These are phyloP conservation scores for Metschnikowia santaceciliae DNA, from an alignment of 805 yeast species.

Conservation along the genomic window DNA sequence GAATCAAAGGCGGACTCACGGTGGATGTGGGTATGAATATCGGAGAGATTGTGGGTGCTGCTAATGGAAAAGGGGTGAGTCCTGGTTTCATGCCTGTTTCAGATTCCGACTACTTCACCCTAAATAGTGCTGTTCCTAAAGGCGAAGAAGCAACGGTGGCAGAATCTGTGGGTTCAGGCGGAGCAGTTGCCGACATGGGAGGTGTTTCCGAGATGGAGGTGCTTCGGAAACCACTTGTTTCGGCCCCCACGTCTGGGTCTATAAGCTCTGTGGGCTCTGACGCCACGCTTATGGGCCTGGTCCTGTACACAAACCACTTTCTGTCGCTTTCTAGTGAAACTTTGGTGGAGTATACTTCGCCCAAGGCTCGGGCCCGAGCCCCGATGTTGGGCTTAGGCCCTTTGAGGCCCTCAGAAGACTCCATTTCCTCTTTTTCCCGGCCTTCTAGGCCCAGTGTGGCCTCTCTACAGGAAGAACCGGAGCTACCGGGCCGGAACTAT, in stretches of 20 bases:
- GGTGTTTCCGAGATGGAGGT: no score
- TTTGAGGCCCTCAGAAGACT: no score
- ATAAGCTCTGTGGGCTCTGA: constrained; percentile 29
- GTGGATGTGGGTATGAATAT: no score
- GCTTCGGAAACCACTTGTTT: not conserved
- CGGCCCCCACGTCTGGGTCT: constrained; percentile 15
- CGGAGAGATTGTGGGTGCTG: no score
- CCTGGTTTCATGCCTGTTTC: not conserved
- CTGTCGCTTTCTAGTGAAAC: constrained; percentile 29
- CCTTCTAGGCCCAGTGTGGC: constrained; percentile 15
- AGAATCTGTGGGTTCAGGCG: no score
- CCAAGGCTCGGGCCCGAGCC: not conserved
- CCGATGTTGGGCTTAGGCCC: not conserved
- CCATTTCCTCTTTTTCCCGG: no score
- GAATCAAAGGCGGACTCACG: no score
- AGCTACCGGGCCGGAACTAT: not conserved
- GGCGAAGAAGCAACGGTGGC: no score
- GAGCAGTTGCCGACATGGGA: no score
- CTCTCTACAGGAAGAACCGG: constrained; percentile 5
- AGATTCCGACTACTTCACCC: constrained; percentile 12
- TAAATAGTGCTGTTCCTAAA: not conserved
- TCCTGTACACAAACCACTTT: constrained; percentile 14
- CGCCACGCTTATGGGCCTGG: constrained; percentile 11
- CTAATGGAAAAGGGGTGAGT: no score
- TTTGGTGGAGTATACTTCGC: constrained; percentile 23